A percentile compares a stretch with the other conserved stretches of the same genome.
These are phyloP conservation scores for Colletotrichum spinosum DNA, from an alignment of 2,329 filamentous ascomycete species.

Conservation along the genomic window DNA sequence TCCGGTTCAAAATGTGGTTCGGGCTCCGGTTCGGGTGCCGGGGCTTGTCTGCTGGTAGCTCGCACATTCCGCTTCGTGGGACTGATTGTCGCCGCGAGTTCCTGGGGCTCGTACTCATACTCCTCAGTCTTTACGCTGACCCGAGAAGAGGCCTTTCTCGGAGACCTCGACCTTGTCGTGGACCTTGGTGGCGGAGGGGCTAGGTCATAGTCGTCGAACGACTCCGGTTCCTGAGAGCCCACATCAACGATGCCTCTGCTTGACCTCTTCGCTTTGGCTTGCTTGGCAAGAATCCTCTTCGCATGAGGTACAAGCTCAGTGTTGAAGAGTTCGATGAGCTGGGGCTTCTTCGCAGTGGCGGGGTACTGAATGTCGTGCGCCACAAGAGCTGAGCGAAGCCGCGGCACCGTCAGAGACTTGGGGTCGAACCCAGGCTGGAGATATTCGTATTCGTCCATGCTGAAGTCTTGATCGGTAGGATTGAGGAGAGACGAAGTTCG, in stretches of 20 bases:
- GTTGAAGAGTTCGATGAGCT: constrained; percentile 87
- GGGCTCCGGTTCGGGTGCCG: constrained; percentile 48
- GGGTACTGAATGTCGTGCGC: constrained; percentile 88
- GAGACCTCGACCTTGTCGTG: constrained; percentile 63
- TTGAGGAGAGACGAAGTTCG: constrained; percentile 1
- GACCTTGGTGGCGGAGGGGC: constrained; percentile 60
- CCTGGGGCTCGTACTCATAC: constrained; percentile 52
- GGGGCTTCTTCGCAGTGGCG: constrained; percentile 89
- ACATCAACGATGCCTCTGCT: constrained; percentile 85
- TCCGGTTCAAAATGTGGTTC: constrained; percentile 63
- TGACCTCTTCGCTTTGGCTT: constrained; percentile 84
- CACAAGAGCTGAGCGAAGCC: constrained; percentile 90
- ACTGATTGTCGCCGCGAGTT: constrained; percentile 47
- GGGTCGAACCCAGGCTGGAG: constrained; percentile 90
- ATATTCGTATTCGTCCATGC: constrained; percentile 80
- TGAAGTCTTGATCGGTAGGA: constrained; percentile 33
- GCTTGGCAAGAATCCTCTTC: constrained; percentile 78
- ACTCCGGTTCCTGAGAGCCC: constrained; percentile 73
- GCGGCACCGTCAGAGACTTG: constrained; percentile 83
- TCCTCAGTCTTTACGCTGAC: constrained; percentile 62
- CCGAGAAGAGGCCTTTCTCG: constrained; percentile 64
- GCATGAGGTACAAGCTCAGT: constrained; percentile 83
- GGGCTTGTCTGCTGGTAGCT: constrained; percentile 65
- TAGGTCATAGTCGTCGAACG: constrained; percentile 70
- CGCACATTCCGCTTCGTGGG: constrained; percentile 67